A percentile compares a stretch with the other conserved stretches of the same genome.
Evolutionary conservation across 495 filamentous ascomycete genomes (phyloP).

Genomic region (Xylaria scruposa): DNA sequence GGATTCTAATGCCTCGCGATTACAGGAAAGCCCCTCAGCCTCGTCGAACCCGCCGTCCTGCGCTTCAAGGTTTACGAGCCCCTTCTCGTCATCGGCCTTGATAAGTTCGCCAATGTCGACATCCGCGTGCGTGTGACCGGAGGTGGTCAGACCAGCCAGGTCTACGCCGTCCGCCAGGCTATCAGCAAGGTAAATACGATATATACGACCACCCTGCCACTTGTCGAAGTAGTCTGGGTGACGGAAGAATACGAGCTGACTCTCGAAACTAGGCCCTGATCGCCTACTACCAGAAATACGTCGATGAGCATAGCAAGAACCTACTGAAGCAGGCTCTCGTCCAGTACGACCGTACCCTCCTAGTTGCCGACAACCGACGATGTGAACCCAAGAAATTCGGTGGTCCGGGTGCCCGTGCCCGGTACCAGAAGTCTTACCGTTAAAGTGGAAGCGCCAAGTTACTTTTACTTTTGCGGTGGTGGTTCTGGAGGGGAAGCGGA

Average conservation of each 20-base stretch:
- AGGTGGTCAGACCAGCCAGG: conserved; percentile 96
- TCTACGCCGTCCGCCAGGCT: conserved; percentile 98
- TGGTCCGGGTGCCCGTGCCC: conserved; percentile 89
- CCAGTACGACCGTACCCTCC: conserved; percentile 93
- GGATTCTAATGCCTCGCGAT: conserved; percentile 16
- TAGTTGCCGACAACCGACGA: conserved; percentile 96
- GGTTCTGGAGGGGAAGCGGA: conserved; percentile 28
- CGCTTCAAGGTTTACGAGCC: conserved; percentile 99
- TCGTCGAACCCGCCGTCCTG: conserved; percentile 95
- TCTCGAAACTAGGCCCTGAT: conserved; percentile 60
- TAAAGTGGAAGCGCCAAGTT: conserved; percentile 45
- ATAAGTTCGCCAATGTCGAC: conserved; percentile 96
- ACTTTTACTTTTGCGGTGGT: conserved; percentile 26
- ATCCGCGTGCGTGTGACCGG: conserved; percentile 96
- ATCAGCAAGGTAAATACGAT: conserved; percentile 77
- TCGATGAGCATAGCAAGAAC: conserved; percentile 99
- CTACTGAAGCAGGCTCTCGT: conserved; percentile 92
- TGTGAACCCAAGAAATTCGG: conserved; percentile 94
- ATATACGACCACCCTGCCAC: neutral
- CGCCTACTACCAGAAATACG: conserved; percentile 99
- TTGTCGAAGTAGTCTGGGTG: neutral
- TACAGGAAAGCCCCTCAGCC: conserved; percentile 78
- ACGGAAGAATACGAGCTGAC: conserved; percentile 7
- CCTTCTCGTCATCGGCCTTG: conserved; percentile 90
- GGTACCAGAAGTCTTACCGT: conserved; percentile 91